phyloP scores from a whole-genome alignment of 805 yeast genomes.

The Candida morakotiae region DNA sequence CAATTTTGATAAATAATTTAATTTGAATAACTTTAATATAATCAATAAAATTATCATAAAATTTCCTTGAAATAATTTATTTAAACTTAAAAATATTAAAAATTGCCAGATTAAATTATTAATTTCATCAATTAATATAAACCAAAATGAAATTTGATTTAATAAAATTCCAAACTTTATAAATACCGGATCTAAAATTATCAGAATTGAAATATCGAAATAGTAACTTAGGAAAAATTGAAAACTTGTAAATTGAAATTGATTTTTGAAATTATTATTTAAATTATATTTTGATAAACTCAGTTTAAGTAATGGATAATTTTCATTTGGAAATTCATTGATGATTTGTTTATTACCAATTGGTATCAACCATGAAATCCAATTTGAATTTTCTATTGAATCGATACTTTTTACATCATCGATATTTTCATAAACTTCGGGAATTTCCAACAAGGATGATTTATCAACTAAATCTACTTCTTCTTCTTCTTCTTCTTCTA shows the following conservation, averaged over 20 bases:
- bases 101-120: constrained; percentile 17
- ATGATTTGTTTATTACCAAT: constrained; percentile 2
- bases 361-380: constrained; percentile 19
- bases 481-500: constrained; percentile 13
- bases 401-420: constrained; percentile 4
- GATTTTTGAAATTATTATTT: constrained; percentile 10
- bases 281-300: constrained; percentile 7
- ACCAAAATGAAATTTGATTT: constrained; percentile 12
- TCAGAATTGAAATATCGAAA: constrained; percentile 17
- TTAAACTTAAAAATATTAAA: background rate
- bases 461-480: background rate
- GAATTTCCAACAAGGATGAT: background rate
- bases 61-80: background rate
- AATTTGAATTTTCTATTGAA: constrained; percentile 13
- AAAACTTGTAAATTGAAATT: constrained; percentile 8
- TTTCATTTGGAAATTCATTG: constrained; percentile 2
- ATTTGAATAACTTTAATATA: constrained; percentile 16
- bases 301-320: constrained; percentile 7
- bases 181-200: constrained; percentile 23
- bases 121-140: constrained; percentile 10
- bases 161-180: constrained; percentile 16
- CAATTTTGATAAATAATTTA: constrained; percentile 15
- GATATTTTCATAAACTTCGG: constrained; percentile 2
- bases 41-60: constrained; percentile 6
- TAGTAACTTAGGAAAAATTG: constrained; percentile 16